These are phyloP conservation scores for Niebla homalea DNA, from an alignment of 495 filamentous ascomycete species.

Conservation along the genomic window DNA sequence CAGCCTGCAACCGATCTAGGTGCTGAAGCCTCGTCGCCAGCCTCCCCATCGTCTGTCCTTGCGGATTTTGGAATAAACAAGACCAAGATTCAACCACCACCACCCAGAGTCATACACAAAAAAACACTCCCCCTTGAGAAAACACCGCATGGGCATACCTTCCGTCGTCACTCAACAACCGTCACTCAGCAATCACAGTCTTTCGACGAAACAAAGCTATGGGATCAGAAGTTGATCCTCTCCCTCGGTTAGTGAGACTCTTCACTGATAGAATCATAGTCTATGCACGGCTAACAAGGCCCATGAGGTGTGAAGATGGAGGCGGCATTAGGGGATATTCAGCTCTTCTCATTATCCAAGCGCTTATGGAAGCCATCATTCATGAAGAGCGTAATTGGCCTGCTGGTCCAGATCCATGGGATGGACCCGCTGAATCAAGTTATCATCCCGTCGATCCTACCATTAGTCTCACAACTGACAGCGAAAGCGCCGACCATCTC, in stretches of 20 bases:
- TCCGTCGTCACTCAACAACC: no score
- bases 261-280: background rate
- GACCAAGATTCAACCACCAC: no score
- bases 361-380: conserved; percentile 14
- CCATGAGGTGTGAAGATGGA: conserved; percentile 10
- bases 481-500: background rate
- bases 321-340: conserved; percentile 22
- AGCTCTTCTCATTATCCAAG: conserved; percentile 17
- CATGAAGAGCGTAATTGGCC: background rate
- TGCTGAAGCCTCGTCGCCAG: no score
- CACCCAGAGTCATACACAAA: no score
- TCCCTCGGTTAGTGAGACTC: background rate
- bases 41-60: no score
- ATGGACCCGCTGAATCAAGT: background rate
- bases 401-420: background rate
- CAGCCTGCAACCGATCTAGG: no score
- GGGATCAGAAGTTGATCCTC: background rate
- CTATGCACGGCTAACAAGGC: background rate
- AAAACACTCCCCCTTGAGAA: no score
- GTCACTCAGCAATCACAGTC: no score
- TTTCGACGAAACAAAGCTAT: background rate
- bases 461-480: background rate
- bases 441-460: background rate
- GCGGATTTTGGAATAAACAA: no score
- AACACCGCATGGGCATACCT: no score